A percentile compares a stretch with the other conserved stretches of the same genome.
These are phyloP conservation scores for Aphanomyces cochlioides DNA, from an alignment of 352 stramenopile genomes.

Conservation along the genomic window DNA sequence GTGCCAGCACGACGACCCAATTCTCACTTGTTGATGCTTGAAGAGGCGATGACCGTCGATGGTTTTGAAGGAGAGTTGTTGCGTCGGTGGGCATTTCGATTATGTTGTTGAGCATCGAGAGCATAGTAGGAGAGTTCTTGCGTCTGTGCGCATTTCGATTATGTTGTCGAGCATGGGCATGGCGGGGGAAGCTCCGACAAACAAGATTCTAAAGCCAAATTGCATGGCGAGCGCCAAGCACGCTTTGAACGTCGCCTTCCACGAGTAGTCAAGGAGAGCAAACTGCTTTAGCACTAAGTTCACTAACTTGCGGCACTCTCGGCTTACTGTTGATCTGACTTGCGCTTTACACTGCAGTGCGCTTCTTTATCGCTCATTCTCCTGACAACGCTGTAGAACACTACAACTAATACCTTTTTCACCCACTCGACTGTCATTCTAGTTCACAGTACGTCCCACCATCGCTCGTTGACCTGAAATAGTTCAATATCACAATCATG, in stretches of 20 bases:
- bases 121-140: too few relatives aligned
- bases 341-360: too few relatives aligned
- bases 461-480: too few relatives aligned
- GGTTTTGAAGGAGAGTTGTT: slow-evolving; percentile 78
- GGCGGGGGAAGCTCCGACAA: slow-evolving; percentile 91
- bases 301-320: too few relatives aligned
- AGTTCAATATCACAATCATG: too few relatives aligned
- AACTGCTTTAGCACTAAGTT: slow-evolving; percentile 59
- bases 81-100: slow-evolving; percentile 90
- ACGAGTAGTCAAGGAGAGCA: slow-evolving; percentile 76
- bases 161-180: slow-evolving; percentile 86
- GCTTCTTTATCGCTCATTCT: too few relatives aligned
- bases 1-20: slow-evolving; percentile 87
- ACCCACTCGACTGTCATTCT: too few relatives aligned
- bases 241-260: slow-evolving; percentile 85
- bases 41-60: slow-evolving; percentile 63
- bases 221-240: slow-evolving; percentile 91
- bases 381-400: too few relatives aligned
- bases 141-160: too few relatives aligned
- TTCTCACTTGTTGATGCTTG: slow-evolving; percentile 87
- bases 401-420: too few relatives aligned
- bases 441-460: too few relatives aligned
- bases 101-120: slow-evolving; percentile 89
- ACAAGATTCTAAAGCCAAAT: slow-evolving; percentile 86
- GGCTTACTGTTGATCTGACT: too few relatives aligned